These are phyloP conservation scores for Trifolium pratense DNA, from an alignment of 306 rosid species.

Conservation along the genomic window DNA sequence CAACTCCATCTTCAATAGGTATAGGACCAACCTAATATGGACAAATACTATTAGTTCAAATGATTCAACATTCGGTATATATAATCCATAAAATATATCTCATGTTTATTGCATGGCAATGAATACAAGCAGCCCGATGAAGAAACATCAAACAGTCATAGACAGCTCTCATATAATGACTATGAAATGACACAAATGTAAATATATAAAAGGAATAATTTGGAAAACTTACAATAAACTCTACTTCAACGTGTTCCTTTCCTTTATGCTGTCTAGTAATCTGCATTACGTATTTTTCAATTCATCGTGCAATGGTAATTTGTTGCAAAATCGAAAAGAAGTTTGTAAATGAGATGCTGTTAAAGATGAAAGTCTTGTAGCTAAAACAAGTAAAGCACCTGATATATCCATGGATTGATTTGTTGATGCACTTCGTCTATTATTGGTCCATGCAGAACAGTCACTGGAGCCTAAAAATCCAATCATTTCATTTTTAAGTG, in stretches of 20 bases:
- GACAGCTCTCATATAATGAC: slow-evolving; percentile 30
- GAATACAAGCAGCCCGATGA: slow-evolving; percentile 18
- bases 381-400: slow-evolving; percentile 50
- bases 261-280: slow-evolving; percentile 78
- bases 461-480: slow-evolving; percentile 50
- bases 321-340: slow-evolving; percentile 22
- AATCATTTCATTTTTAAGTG: slow-evolving; percentile 11
- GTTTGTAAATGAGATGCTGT: slow-evolving; percentile 21
- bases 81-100: slow-evolving; percentile 31
- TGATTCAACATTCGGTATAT: slow-evolving; percentile 11
- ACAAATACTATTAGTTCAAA: slow-evolving; percentile 34
- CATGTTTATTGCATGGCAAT: slow-evolving; percentile 6
- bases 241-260: slow-evolving; percentile 95
- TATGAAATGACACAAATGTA: slow-evolving; percentile 25
- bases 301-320: slow-evolving; percentile 31
- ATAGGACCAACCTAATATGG: slow-evolving; percentile 86
- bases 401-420: slow-evolving; percentile 67
- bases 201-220: slow-evolving; percentile 29
- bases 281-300: slow-evolving; percentile 51
- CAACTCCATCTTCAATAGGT: slow-evolving; percentile 87
- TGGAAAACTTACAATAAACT: slow-evolving; percentile 76
- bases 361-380: slow-evolving; percentile 27
- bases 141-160: slow-evolving; percentile 20
- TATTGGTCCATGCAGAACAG: slow-evolving; percentile 55
- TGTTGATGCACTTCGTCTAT: slow-evolving; percentile 64